phyloP scores from a whole-genome alignment of 164 flowering plant genomes.

The Chloranthus sessilifolius region DNA sequence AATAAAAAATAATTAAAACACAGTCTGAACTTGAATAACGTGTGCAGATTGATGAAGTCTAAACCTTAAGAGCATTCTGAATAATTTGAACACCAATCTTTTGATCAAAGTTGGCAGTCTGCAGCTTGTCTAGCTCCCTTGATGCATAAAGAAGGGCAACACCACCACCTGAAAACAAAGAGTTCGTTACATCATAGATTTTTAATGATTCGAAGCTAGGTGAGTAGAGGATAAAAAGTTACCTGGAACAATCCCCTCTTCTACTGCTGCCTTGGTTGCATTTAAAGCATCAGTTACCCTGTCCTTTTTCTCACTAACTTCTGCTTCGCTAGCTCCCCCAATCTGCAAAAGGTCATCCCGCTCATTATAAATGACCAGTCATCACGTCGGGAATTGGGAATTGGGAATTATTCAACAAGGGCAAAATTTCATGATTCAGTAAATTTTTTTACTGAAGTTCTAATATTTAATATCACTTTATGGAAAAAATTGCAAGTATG shows the following conservation, averaged over 20 bases:
- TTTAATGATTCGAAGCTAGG: too few relatives aligned
- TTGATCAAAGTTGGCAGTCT: slow-evolving; percentile 93
- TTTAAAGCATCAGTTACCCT: slow-evolving; percentile 94
- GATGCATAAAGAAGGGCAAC: slow-evolving; percentile 97
- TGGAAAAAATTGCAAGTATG: too few relatives aligned
- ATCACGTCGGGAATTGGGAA: too few relatives aligned
- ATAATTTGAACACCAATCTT: slow-evolving; percentile 97
- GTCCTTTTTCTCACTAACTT: slow-evolving; percentile 94
- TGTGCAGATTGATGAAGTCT: not conserved
- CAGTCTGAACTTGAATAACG: not conserved
- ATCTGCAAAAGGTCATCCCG: too few relatives aligned
- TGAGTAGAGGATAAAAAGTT: not conserved
- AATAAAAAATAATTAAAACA: not conserved
- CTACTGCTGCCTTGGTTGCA: slow-evolving; percentile 97
- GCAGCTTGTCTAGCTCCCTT: slow-evolving; percentile 77
- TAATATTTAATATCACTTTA: too few relatives aligned
- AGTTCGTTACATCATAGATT: not conserved
- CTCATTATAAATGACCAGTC: too few relatives aligned
- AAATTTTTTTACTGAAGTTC: too few relatives aligned
- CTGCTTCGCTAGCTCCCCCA: slow-evolving; percentile 98
- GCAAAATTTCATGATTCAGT: too few relatives aligned
- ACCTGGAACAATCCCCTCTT: slow-evolving; percentile 94
- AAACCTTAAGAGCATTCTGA: slow-evolving; percentile 91
- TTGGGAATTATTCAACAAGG: too few relatives aligned
- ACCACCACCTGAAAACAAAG: slow-evolving; percentile 72